Base-by-base conservation (phyloP, 306 rosid genomes). In the Dalbergia oliveri region DNA sequence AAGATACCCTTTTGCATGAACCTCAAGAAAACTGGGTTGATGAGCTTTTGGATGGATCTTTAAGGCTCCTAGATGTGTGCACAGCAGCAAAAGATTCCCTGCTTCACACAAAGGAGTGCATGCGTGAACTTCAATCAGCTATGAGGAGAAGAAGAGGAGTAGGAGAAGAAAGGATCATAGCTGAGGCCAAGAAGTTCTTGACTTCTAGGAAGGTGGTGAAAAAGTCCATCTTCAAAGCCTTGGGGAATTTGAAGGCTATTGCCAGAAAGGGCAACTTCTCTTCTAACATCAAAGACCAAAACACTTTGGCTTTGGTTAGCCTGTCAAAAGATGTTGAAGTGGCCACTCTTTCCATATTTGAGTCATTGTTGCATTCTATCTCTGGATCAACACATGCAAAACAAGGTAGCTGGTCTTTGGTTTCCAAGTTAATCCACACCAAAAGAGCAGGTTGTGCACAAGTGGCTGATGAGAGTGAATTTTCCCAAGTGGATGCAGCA, bases 41-140 rank as follows among this genome's bases (percentile, higher is more conserved):
- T 54, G 79, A 45, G 64, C 70, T 75, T 5, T 57, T 84, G 58
- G 68, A 75, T 61, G 87, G 87, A 84, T 84, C 87, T 31, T 45
- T 84, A 14, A 75, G 82, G 75, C 75, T 84, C 74, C 63, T 75
- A 35, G 84, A 84, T 16, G 74, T 58, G 13, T 69, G 87, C 6
- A 57, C 75, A 65, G 3, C 63, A 1, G 80, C 79, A 35, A 83
- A 72, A 47, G 82, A 83, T 71, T 67, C 83, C 4, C 68, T 83
- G 0, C 44, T 77, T 26, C 79, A 83, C 19, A 83, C 80, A 23
- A 83, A 83, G 60, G 83, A 66, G 61, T 83, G 86, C 70, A 65
- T 19, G 13, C 51, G 71, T 0, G 83, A 57, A 16, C 76, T 83
- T 57, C 80, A 58, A 47, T 72, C 78, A 18, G 47, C 66, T 21